Base-by-base conservation (phyloP, 2,329 filamentous ascomycete genomes). In the Ilyonectria destructans region DNA sequence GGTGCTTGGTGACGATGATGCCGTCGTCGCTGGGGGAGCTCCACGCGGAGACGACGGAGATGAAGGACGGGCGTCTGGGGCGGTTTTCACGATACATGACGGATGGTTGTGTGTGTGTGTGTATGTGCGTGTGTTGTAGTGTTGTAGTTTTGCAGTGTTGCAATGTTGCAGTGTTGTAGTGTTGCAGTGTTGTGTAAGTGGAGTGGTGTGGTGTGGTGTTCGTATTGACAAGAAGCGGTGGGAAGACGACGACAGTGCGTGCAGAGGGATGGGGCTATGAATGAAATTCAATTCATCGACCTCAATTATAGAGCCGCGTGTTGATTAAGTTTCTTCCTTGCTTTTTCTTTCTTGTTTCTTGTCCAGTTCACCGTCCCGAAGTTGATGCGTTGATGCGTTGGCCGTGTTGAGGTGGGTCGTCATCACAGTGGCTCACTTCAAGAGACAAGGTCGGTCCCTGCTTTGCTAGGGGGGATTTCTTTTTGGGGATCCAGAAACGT, bases 31-130 rank as follows among this genome's bases (percentile, higher is more conserved):
- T 65, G 62, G 31, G 65, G 37, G 68, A 58, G 59, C 69, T 73
- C 73, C 72, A 71, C 26, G 57, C 33, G 8, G 69, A 68, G 48
- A 58, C 55, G 52, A 72, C 66, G 54, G 67, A 62, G 35, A 67
- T 64, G 12, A 77, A 65, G 54, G 76, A 75, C 29, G 74, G 66
- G 46, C 40, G 58, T 7, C 68, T 65, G 15, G 72, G 74, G 48
- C 40, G 72, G 37, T 74, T 71, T 35, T 76, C 69, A 23, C 74
- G 71, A 61, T 71, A 68, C 74, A 75, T 76, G 67, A 26, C 70
- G 43, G 46, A 23, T 54, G 35, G 29, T 23, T 51, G 15, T 43
- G 55, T 43, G 55, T 59, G 45, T 31, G 59, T 68, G 8, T 40
- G 23, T 1, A 15, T 21, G 35, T 43, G 6, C 15, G 8, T 19